Evolutionary conservation across 306 rosid genomes (phyloP).

Genomic region (Rosa persica): DNA sequence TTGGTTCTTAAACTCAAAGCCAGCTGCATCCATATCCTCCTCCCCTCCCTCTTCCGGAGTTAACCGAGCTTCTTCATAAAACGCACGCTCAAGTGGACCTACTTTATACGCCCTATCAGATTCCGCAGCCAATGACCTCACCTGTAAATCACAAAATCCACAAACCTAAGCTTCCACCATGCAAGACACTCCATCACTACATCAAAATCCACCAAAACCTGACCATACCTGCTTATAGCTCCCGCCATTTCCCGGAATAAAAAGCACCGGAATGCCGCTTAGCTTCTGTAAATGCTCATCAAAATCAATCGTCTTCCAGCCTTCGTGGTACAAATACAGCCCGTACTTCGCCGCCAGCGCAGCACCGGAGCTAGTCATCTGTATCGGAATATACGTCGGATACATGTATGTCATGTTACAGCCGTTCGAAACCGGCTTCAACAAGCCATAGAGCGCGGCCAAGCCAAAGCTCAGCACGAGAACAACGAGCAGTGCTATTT

Average conservation of each 20-base stretch:
- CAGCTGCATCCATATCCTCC: conserved; percentile 33
- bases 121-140: conserved; percentile 92
- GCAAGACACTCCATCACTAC: background rate
- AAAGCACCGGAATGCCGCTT: conserved; percentile 83
- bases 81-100: conserved; percentile 79
- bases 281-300: conserved; percentile 83
- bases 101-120: conserved; percentile 87
- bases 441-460: conserved; percentile 61
- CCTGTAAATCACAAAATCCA: conserved; percentile 37
- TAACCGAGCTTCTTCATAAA: conserved; percentile 69
- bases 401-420: conserved; percentile 96
- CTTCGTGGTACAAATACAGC: conserved; percentile 87
- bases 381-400: conserved; percentile 89
- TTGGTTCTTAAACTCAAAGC: conserved; percentile 56
- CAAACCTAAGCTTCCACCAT: background rate
- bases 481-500: conserved; percentile 51
- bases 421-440: conserved; percentile 81
- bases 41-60: conserved; percentile 60
- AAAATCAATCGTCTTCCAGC: conserved; percentile 88
- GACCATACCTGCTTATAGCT: conserved; percentile 96
- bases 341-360: conserved; percentile 68
- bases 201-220: background rate
- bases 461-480: conserved; percentile 50
- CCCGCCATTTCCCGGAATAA: conserved; percentile 98
- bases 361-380: conserved; percentile 29